Evolutionary conservation across 108 stramenopile species (phyloP).

Genomic region (Discostella stelligeroides): DNA sequence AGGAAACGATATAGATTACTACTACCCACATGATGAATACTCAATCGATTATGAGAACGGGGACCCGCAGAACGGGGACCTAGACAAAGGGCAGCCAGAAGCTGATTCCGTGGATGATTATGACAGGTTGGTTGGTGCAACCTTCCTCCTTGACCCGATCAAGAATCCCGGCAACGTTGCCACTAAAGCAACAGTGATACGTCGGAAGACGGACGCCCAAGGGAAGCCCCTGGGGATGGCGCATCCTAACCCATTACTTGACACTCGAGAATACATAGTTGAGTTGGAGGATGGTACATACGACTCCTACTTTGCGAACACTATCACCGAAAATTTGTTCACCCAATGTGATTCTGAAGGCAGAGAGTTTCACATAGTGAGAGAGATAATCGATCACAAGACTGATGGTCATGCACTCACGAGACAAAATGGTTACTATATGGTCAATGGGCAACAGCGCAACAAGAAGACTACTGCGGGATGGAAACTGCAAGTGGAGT

Average conservation of each 20-base stretch:
- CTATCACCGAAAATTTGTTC: slow-evolving; percentile 52
- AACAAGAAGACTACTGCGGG: not conserved
- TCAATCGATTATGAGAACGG: slow-evolving; percentile 17
- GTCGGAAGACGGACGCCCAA: not conserved
- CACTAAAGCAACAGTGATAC: slow-evolving; percentile 4
- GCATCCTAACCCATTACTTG: slow-evolving; percentile 44
- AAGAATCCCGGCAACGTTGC: not conserved
- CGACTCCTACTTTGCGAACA: slow-evolving; percentile 45
- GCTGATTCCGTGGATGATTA: not conserved
- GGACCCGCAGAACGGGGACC: not conserved
- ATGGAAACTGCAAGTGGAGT: not conserved
- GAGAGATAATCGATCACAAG: not conserved
- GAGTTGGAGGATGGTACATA: slow-evolving; percentile 43
- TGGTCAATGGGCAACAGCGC: not conserved
- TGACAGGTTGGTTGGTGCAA: too few species aligned
- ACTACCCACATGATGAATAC: not conserved
- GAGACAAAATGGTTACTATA: not conserved
- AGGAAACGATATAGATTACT: not conserved
- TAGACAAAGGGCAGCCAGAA: not conserved
- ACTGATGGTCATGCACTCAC: not conserved
- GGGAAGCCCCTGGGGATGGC: slow-evolving; percentile 20
- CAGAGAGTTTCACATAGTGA: not conserved
- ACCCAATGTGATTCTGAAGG: slow-evolving; percentile 51
- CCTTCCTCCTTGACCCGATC: too few species aligned
- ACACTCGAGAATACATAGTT: slow-evolving; percentile 44